Conservation (phyloP, 768 basidiomycete genomes). For the Naganishia onofrii region DNA sequence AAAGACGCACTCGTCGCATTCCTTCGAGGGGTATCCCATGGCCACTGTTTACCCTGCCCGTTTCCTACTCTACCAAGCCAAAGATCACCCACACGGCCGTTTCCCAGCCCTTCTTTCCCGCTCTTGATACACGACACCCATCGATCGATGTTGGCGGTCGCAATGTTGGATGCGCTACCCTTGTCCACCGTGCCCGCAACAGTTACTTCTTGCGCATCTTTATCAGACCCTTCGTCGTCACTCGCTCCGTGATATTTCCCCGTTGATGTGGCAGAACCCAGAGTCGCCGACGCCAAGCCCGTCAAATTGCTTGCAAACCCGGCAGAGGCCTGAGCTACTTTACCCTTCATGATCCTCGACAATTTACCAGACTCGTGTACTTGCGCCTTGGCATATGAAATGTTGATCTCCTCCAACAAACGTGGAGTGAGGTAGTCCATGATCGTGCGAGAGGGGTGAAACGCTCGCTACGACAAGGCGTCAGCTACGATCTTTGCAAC, state of each 20-base stretch:
- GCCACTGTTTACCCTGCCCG: slow-evolving; percentile 12
- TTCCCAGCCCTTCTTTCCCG: slow-evolving; percentile 21
- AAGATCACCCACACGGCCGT: slow-evolving; percentile 22
- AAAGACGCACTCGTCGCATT: background rate
- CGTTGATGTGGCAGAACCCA: slow-evolving; percentile 12
- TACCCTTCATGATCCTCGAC: slow-evolving; percentile 19
- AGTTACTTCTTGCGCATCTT: slow-evolving; percentile 17
- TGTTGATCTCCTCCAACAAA: slow-evolving; percentile 26
- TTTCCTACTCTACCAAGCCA: slow-evolving; percentile 25
- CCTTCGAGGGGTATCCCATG: background rate
- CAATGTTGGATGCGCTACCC: slow-evolving; percentile 7
- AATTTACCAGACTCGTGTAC: slow-evolving; percentile 22
- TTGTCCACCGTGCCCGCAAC: background rate
- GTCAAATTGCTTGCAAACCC: slow-evolving; percentile 28
- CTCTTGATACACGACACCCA: slow-evolving; percentile 22
- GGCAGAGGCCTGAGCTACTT: slow-evolving; percentile 24
- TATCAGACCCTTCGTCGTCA: slow-evolving; percentile 26
- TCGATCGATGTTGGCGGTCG: slow-evolving; percentile 21
- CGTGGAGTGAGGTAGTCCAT: slow-evolving; percentile 1
- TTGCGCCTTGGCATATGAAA: slow-evolving; percentile 15
- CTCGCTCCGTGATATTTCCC: slow-evolving; percentile 20
- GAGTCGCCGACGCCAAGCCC: slow-evolving; percentile 18
- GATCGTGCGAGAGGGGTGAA: slow-evolving; percentile 9
- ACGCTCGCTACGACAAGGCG: background rate
- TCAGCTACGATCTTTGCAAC: background rate